A percentile compares a stretch with the other conserved stretches of the same genome.
Evolutionary conservation across 768 basidiomycete genomes (phyloP).

Genomic region (Leccinellum luteum): DNA sequence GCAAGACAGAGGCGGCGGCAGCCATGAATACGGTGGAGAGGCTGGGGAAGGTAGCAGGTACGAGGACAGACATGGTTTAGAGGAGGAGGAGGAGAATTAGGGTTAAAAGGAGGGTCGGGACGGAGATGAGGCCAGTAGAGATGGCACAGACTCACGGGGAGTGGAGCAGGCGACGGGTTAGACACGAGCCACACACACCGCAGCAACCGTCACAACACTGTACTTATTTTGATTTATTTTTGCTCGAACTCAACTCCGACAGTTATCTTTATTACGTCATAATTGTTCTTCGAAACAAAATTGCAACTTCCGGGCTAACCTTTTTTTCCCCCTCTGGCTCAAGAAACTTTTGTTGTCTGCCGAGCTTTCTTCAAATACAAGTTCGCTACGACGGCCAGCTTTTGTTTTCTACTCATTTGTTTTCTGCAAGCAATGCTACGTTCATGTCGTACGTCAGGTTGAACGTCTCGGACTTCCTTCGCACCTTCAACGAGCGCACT

Average conservation of each 20-base stretch:
- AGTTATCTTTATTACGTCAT: not conserved
- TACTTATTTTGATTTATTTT: slow-evolving; percentile 22
- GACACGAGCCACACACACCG: slow-evolving; percentile 21
- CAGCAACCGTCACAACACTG: slow-evolving; percentile 4
- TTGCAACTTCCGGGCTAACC: too few relatives aligned
- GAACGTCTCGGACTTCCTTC: not conserved
- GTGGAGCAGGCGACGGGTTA: slow-evolving; percentile 9
- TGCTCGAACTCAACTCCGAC: slow-evolving; percentile 23
- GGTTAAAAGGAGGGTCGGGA: slow-evolving; percentile 21
- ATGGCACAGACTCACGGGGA: slow-evolving; percentile 3
- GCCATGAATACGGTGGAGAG: slow-evolving; percentile 33
- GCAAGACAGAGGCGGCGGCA: slow-evolving; percentile 24
- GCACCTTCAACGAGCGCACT: not conserved
- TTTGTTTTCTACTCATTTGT: too few relatives aligned
- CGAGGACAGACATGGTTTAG: slow-evolving; percentile 30
- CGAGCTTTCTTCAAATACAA: too few relatives aligned
- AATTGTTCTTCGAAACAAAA: too few relatives aligned
- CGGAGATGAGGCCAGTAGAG: slow-evolving; percentile 27
- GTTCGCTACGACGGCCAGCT: too few relatives aligned
- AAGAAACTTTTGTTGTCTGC: not conserved
- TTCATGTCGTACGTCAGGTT: not conserved
- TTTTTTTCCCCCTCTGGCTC: too few relatives aligned
- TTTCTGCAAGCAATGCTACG: not conserved
- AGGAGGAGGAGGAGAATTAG: not conserved
- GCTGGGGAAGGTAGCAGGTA: slow-evolving; percentile 29